Conservation (phyloP, 768 basidiomycete species). For the Trametes coccinea region DNA sequence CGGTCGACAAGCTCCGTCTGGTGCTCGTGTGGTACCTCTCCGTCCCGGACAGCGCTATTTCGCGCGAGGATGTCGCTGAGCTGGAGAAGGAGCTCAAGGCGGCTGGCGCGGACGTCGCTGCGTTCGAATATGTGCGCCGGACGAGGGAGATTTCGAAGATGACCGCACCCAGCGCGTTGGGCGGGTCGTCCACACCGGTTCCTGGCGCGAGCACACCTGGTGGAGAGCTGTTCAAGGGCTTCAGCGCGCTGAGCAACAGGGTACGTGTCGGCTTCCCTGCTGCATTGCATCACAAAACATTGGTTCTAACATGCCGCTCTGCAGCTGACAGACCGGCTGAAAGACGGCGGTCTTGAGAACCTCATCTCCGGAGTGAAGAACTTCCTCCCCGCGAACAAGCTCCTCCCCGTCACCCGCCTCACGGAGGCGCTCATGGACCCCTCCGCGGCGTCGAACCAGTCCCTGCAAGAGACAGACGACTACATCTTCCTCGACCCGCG, state of each 20-base stretch:
- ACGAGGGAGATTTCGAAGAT: conserved; percentile 91
- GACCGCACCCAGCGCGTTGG: conserved; percentile 68
- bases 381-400: conserved; percentile 93
- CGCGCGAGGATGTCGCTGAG: conserved; percentile 87
- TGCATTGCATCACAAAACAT: not conserved
- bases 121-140: conserved; percentile 91
- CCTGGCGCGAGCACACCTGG: conserved; percentile 67
- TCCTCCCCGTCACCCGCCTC: conserved; percentile 88
- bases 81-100: conserved; percentile 85
- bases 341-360: conserved; percentile 96
- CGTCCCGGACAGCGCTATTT: conserved; percentile 72
- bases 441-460: conserved; percentile 88
- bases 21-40: conserved; percentile 96
- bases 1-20: conserved; percentile 88
- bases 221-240: conserved; percentile 90
- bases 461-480: conserved; percentile 94
- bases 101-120: conserved; percentile 74
- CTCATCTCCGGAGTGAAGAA: conserved; percentile 97
- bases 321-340: conserved; percentile 88
- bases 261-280: conserved; percentile 43
- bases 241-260: conserved; percentile 87
- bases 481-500: conserved; percentile 93
- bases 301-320: not conserved
- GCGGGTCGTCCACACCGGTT: conserved; percentile 65
- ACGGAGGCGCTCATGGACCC: conserved; percentile 99